Evolutionary conservation across 2,329 filamentous ascomycete species (phyloP), one percentile per base, ranked within the genome.

Genomic region (Pochonia chlamydosporia): DNA sequence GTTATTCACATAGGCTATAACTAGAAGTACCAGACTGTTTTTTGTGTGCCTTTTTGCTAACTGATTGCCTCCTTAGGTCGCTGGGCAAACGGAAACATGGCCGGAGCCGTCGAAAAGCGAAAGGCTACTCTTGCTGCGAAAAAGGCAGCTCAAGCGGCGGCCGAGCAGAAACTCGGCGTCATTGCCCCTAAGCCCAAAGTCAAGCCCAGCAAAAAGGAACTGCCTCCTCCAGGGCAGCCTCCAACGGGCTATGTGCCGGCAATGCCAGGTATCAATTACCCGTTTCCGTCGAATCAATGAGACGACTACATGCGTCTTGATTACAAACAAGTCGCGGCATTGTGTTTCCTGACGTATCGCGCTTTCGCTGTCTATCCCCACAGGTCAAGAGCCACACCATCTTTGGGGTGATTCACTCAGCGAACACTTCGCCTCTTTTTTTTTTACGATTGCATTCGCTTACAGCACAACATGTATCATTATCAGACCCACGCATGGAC

Each of bases 1-100:
- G 73, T 63, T 35, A 9, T 13, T 13, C 5, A 5, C 35, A 6
- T 23, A n/a, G 9, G 16, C 23, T 5, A 6, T 39, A 5, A 18
- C n/a, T n/a, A n/a, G n/a, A n/a, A n/a, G n/a, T n/a, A n/a, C n/a
- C n/a, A n/a, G n/a, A n/a, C n/a, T n/a, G n/a, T n/a, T n/a, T n/a
- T n/a, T n/a, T n/a, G n/a, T 20, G 7, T 40, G 14, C 25, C 37
- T 24, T 40, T 37, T 16, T 13, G 35, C 35, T 13, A n/a, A 14
- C 31, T 42, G 37, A 39, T 16, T 23, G 13, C 36, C 16, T 35
- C 24, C 35, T 10, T 53, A 79, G 77, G 74, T 51, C 76, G 79
- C 49, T 82, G 79, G 79, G 74, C 75, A 40, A 79, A 76, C 25
- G 79, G 79, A 16, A 77, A 77, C 44, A 82, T 82, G 79, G 70